phyloP scores from a whole-genome alignment of 805 yeast species.

The Ascoidea tarda region DNA sequence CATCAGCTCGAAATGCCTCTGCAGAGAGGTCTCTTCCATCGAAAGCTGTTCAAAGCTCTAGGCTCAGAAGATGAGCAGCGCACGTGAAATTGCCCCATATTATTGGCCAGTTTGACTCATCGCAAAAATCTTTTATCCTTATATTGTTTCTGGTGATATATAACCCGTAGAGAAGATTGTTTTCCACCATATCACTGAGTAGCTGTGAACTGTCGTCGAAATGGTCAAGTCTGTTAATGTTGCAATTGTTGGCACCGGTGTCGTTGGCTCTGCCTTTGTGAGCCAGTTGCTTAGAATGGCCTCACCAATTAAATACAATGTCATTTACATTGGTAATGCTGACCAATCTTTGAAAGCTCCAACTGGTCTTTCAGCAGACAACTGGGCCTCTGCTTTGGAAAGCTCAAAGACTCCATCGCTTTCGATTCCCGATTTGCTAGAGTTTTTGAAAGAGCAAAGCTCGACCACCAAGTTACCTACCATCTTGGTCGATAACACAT shows the following conservation, averaged over 20 bases:
- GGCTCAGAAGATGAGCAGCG: no score
- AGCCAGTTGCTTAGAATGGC: conserved; percentile 53
- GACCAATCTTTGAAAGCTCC: conserved; percentile 59
- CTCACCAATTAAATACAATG: conserved; percentile 49
- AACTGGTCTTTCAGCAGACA: conserved; percentile 56
- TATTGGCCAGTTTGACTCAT: no score
- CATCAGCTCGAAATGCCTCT: no score
- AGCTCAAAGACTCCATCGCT: conserved; percentile 31
- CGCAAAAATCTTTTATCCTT: no score
- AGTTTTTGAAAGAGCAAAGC: conserved; percentile 50
- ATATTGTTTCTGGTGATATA: no score
- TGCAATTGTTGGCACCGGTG: conserved; percentile 78
- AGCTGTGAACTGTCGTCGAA: neutral
- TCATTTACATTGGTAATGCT: conserved; percentile 70
- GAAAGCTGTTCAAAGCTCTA: no score
- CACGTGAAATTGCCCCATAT: no score
- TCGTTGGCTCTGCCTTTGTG: conserved; percentile 87
- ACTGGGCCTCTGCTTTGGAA: conserved; percentile 27
- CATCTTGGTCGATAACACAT: conserved; percentile 88
- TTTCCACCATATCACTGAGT: no score
- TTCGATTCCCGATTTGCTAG: conserved; percentile 41
- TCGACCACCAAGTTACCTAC: conserved; percentile 35
- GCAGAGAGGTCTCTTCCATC: no score
- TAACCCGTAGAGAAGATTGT: no score
- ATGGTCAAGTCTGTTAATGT: conserved; percentile 34